Evolutionary conservation across 805 yeast genomes (phyloP), one percentile per base, ranked within the genome.

Genomic region (Zygosaccharomyces bailii): DNA sequence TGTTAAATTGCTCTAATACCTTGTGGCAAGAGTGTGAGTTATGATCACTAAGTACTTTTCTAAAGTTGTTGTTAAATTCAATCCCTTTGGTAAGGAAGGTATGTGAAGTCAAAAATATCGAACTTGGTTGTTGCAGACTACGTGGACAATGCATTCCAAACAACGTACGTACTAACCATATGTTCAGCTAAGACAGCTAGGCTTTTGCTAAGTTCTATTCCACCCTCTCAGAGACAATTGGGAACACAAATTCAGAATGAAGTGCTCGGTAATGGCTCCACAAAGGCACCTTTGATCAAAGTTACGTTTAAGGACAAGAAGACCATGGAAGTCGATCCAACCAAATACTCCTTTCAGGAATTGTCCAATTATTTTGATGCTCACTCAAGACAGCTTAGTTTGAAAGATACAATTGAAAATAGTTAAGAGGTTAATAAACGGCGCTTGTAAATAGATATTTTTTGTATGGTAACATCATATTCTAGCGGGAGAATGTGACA

Each of bases 41-140:
- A 90, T 90, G 98, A 85, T 90, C 59, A 91, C 97, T 31, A 88
- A 87, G 67, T 90, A 84, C 68, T 87, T 91, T 69, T 73, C 89
- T 27, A 79, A 80, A 52, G 87, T 88, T 6, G 71, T 72, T 34
- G 86, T 91, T 34, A 80, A 74, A 59, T 87, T 90, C 73, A 80
- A 86, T 63, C 96, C 96, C 1, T 74, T 84, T 51, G 78, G 80
- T 1, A 66, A 73, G 21, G 85, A 84, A 53, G 77, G 80, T 76
- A 65, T 45, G 79, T 67, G 4, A 9, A 31, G 16, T 18, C n/a
- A n/a, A n/a, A n/a, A n/a, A n/a, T n/a, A n/a, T 25, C 13, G 29
- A 19, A 19, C 5, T 14, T 16, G 21, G 29, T 39, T 30, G 18
- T 21, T 17, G 10, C 18, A 9, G 5, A 20, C 4, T 10, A 14